Evolutionary conservation across 176 grass and related monocot species (phyloP), one percentile per base, ranked within the genome.

Genomic region (Ampelocalamus luodianensis): DNA sequence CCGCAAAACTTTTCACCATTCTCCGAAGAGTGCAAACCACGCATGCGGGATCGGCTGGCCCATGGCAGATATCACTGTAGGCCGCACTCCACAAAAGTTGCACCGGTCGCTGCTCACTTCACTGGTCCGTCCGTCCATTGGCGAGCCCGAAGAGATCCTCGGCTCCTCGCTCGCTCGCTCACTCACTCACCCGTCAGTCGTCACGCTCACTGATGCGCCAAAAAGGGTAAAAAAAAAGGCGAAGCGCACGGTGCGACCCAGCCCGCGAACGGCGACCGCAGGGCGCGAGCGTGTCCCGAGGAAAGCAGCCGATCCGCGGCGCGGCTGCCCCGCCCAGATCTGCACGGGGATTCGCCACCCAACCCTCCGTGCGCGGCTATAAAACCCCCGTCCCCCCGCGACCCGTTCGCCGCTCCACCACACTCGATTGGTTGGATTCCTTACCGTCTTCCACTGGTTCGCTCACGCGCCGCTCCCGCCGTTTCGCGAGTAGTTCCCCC

Each of bases 401-500:
- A 78, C 79, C 83, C 65, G 79, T 48, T 85, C 87, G 68, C 82
- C 82, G 27, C 24, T 58, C 46, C 22, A 26, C 65, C n/a, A 2
- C 72, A 4, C 56, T 5, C 15, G 3, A 16, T 34, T 34, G 3
- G 32, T 34, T 34, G 32, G 32, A 34, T 34, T 34, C 32, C 32
- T 34, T 34, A 34, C 32, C 32, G 32, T 34, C 14, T 15, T 50
- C 48, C 48, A 5, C 48, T 14, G 48, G 15, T 50, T 17, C 49
- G 18, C 17, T 20, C 50, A 34, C 32, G 32, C 44, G 44, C 8
- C 44, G 44, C 12, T 46, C 44, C 3, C 45, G 45, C 45, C 45
- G 45, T 48, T 14, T 14, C 48, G 48, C 13, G 48, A 4, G 48
- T 15, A 44, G 91, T 81, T 99, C 96, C 59, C 89, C 93, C 86